Evolutionary conservation across 1,284 basidiomycete species (phyloP).

Genomic region (Naganishia cerealis): DNA sequence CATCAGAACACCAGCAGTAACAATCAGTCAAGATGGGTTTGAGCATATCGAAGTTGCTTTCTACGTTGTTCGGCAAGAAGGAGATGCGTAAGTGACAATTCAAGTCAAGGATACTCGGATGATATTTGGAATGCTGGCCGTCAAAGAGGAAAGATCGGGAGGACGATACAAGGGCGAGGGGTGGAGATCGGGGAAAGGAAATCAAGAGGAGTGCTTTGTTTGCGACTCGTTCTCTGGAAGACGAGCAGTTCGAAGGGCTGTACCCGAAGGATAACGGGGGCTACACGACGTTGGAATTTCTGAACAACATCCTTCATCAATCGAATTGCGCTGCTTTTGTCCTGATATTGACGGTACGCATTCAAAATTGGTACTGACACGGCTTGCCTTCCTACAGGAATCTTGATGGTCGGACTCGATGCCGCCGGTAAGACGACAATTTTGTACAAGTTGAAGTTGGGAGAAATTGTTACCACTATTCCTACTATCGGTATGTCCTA

Average conservation of each 20-base stretch:
- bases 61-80: constrained; percentile 94
- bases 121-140: background rate
- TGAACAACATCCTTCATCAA: too few relatives aligned
- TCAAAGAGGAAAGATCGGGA: background rate
- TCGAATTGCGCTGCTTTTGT: too few relatives aligned
- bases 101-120: background rate
- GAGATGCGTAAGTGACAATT: constrained; percentile 85
- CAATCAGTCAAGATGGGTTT: constrained; percentile 67
- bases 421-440: constrained; percentile 98
- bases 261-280: too few relatives aligned
- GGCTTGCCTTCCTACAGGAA: constrained; percentile 53
- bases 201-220: background rate
- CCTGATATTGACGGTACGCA: background rate
- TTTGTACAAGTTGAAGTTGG: constrained; percentile 95
- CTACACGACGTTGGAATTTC: too few relatives aligned
- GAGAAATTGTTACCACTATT: constrained; percentile 98
- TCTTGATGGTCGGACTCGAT: constrained; percentile 83
- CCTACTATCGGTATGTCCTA: constrained; percentile 85
- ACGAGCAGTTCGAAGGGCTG: too few relatives aligned
- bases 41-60: constrained; percentile 75
- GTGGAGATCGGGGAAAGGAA: background rate
- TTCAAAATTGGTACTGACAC: background rate
- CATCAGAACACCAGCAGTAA: constrained; percentile 5
- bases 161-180: background rate
- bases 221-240: too few relatives aligned